Percentiles rank a stretch among this genome's conserved stretches.
Conservation (phyloP, 2,329 filamentous ascomycete genomes). For the Ophiostoma australiae region DNA sequence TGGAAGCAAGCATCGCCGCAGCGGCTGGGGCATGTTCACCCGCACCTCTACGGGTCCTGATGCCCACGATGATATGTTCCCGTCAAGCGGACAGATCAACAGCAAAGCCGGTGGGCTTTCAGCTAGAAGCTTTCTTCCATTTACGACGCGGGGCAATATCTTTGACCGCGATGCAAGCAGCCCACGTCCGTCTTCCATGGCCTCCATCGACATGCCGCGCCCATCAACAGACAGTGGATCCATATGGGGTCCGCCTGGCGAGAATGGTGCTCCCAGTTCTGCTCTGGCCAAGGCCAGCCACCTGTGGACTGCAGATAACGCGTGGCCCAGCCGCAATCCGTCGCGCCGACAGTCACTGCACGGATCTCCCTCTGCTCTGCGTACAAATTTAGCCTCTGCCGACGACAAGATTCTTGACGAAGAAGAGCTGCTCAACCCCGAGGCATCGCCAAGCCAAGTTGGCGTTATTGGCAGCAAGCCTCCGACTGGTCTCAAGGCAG, state of each 20-base stretch:
- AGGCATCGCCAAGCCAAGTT: constrained; percentile 53
- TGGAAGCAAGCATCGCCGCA: constrained; percentile 49
- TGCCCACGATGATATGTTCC: constrained; percentile 34
- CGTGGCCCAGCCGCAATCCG: constrained; percentile 57
- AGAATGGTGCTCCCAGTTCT: constrained; percentile 33
- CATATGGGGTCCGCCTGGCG: constrained; percentile 61
- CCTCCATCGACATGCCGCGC: constrained; percentile 65
- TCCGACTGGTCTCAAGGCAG: constrained; percentile 44
- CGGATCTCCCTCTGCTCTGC: constrained; percentile 61
- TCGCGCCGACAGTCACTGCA: constrained; percentile 79
- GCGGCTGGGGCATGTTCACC: constrained; percentile 55
- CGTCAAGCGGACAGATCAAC: constrained; percentile 28
- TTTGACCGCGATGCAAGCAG: constrained; percentile 52
- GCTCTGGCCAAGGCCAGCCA: constrained; percentile 48
- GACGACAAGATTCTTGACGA: constrained; percentile 61
- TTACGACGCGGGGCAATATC: constrained; percentile 44
- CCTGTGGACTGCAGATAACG: constrained; percentile 60
- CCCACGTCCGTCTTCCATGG: constrained; percentile 64
- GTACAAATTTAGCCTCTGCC: constrained; percentile 57
- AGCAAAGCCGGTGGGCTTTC: constrained; percentile 35
- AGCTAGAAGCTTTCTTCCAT: constrained; percentile 42
- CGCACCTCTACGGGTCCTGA: constrained; percentile 49
- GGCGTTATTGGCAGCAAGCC: constrained; percentile 72
- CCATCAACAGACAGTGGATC: constrained; percentile 75
- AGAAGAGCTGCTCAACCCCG: constrained; percentile 49